Evolutionary conservation across 768 basidiomycete genomes (phyloP).

Genomic region (Cyathus striatus): DNA sequence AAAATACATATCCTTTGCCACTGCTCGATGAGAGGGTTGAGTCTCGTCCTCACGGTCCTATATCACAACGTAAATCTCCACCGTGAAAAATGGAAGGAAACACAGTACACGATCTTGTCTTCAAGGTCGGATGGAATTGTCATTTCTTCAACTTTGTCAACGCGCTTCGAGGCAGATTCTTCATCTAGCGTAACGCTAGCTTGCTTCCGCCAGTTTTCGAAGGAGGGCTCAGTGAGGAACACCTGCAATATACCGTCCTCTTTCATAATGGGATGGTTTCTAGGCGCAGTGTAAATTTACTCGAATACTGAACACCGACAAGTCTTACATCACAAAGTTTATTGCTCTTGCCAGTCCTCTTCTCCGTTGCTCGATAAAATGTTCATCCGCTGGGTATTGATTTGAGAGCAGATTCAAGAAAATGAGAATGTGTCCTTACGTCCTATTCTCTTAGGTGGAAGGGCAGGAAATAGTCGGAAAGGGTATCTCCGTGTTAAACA

Average conservation of each 20-base stretch:
- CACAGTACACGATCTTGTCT: slow-evolving; percentile 72
- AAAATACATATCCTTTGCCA: slow-evolving; percentile 90
- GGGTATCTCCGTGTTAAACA: slow-evolving; percentile 84
- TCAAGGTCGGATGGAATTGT: slow-evolving; percentile 89
- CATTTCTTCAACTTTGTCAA: slow-evolving; percentile 86
- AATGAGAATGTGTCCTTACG: slow-evolving; percentile 44
- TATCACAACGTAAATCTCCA: no score
- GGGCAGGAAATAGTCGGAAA: slow-evolving; percentile 79
- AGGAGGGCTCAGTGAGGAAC: slow-evolving; percentile 79
- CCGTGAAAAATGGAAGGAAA: background rate
- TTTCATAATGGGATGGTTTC: slow-evolving; percentile 89
- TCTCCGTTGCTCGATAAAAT: slow-evolving; percentile 88
- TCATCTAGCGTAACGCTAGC: slow-evolving; percentile 77
- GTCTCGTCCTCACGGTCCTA: slow-evolving; percentile 71
- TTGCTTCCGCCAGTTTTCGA: slow-evolving; percentile 86
- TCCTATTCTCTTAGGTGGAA: slow-evolving; percentile 92
- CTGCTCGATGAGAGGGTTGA: slow-evolving; percentile 77
- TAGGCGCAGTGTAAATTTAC: slow-evolving; percentile 4
- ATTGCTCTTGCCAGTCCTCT: slow-evolving; percentile 78
- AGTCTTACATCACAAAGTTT: slow-evolving; percentile 63
- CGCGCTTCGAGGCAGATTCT: slow-evolving; percentile 74
- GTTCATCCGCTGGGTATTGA: slow-evolving; percentile 62
- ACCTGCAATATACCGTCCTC: slow-evolving; percentile 79
- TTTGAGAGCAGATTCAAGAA: slow-evolving; percentile 8
- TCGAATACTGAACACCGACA: background rate